Evolutionary conservation across 805 yeast genomes (phyloP).

Genomic region (Wickerhamiella vanderwaltii): DNA sequence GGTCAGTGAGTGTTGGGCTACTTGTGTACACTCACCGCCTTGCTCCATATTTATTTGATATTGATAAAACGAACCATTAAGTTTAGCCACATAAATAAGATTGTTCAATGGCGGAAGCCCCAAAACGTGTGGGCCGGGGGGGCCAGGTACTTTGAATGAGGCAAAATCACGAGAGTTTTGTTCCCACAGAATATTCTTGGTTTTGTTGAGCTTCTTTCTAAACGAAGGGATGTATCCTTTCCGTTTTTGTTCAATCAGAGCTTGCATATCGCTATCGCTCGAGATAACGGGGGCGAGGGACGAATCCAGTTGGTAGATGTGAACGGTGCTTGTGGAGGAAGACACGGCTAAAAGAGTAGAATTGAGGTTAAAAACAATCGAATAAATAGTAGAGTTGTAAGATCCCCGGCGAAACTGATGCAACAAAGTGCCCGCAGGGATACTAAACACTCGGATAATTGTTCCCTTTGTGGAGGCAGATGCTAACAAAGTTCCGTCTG

Average conservation of each 20-base stretch:
- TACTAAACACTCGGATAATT: conserved; percentile 66
- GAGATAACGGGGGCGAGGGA: conserved; percentile 20
- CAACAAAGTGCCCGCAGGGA: conserved; percentile 41
- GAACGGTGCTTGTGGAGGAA: conserved; percentile 85
- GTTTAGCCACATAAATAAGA: conserved; percentile 47
- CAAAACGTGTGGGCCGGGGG: conserved; percentile 26
- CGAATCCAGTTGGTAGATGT: conserved; percentile 61
- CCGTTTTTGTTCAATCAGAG: conserved; percentile 9
- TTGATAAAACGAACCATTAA: conserved; percentile 68
- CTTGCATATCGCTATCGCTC: conserved; percentile 2
- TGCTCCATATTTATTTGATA: conserved; percentile 73
- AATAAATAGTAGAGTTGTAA: conserved; percentile 67
- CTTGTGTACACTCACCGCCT: conserved; percentile 84
- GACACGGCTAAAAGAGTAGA: conserved; percentile 67
- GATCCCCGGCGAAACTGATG: conserved; percentile 76
- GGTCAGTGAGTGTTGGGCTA: conserved; percentile 40
- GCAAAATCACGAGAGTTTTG: conserved; percentile 83
- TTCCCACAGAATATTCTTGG: conserved; percentile 79
- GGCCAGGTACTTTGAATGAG: conserved; percentile 53
- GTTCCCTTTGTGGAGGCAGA: conserved; percentile 90
- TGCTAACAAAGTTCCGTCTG: conserved; percentile 70
- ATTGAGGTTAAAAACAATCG: conserved; percentile 62
- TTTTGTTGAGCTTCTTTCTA: conserved; percentile 30
- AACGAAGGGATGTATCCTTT: conserved; percentile 13
- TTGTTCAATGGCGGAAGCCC: conserved; percentile 28